Base-by-base conservation (phyloP, 768 basidiomycete genomes). In the Serpula lacrymans region DNA sequence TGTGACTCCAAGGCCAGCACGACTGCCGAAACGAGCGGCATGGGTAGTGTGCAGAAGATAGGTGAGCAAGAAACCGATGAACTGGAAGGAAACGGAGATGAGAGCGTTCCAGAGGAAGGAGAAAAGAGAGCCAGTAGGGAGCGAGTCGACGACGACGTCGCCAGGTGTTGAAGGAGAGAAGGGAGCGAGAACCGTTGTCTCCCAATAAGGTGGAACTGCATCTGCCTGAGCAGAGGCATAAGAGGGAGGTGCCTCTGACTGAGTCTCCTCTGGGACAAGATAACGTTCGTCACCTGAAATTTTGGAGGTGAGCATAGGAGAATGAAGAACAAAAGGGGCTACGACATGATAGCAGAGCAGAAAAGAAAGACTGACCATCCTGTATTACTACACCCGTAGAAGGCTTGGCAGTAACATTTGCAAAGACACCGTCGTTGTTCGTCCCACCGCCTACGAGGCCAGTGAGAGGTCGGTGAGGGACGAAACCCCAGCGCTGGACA, bases 161-260 rank as follows among this genome's bases (percentile, higher is more conserved):
- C 91, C 84, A 32, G 59, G 60, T 5, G 50, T 45, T 47, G 78
- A 75, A 12, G 82, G 68, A 12, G 79, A 62, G 47, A 78, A 82
- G 7, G 94, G 92, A 6, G 94, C 83, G 58, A 97, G 89, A n/a
- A 98, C 80, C 2, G 91, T 94, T 2, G 91, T 96, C 51, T 97
- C 95, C 82, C 92, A 97, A 64, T 99, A 99, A 1, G 93, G 88
- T 4, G 96, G 96, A 6, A 92, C 93, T n/a, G 91, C 82, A 62
- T 99, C 96, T 12, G 88, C 82, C 57, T 94, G 84, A 8, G 96
- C 96, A 22, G 81, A 74, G 11, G 89, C 84, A 60, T 99, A 98
- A 6, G 94, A 87, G 1, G 96, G 96, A 4, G 94, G 92, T 0
- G 84, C 81, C 43, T 94, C 85, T 42, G 84, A 80, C 51, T 86